Percentiles rank a stretch among this genome's conserved stretches.
Evolutionary conservation across 2,329 filamentous ascomycete species (phyloP).

Genomic region (Madurella mycetomatis): DNA sequence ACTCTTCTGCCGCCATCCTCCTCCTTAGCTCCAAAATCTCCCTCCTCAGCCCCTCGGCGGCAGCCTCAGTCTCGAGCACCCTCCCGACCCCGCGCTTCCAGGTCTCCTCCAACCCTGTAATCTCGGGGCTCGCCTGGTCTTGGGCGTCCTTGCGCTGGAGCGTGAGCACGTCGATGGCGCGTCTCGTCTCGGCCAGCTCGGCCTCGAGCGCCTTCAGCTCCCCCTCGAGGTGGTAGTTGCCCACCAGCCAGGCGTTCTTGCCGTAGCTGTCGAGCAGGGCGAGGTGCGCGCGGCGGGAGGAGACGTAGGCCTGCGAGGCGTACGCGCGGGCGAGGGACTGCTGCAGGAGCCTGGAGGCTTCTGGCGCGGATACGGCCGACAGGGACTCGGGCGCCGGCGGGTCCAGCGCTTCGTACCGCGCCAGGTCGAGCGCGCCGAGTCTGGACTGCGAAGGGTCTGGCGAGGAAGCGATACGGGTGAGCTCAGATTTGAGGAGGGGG

Average conservation of each 20-base stretch:
- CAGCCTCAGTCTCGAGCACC: constrained; percentile 82
- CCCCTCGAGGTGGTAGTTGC: constrained; percentile 75
- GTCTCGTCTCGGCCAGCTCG: constrained; percentile 64
- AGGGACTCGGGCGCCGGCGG: constrained; percentile 39
- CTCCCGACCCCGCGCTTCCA: constrained; percentile 77
- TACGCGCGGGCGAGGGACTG: constrained; percentile 56
- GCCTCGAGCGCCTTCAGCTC: constrained; percentile 65
- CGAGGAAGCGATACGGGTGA: constrained; percentile 56
- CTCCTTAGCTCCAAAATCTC: constrained; percentile 63
- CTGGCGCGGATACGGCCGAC: constrained; percentile 27
- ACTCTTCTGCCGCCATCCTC: constrained; percentile 23
- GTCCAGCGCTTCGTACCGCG: constrained; percentile 71
- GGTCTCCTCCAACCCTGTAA: constrained; percentile 63
- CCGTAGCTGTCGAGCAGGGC: constrained; percentile 74
- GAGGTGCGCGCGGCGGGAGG: constrained; percentile 52
- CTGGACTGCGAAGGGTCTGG: constrained; percentile 28
- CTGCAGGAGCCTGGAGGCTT: constrained; percentile 45
- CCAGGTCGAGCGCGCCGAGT: constrained; percentile 66
- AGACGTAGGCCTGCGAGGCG: constrained; percentile 49
- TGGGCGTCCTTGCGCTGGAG: constrained; percentile 65
- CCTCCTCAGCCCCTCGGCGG: constrained; percentile 65
- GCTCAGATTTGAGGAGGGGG: constrained; percentile 61
- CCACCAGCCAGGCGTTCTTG: constrained; percentile 86
- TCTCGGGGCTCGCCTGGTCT: constrained; percentile 66
- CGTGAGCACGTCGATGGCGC: constrained; percentile 70